These are phyloP conservation scores for Brassica cretica DNA, from an alignment of 345 rosid species.

Conservation along the genomic window DNA sequence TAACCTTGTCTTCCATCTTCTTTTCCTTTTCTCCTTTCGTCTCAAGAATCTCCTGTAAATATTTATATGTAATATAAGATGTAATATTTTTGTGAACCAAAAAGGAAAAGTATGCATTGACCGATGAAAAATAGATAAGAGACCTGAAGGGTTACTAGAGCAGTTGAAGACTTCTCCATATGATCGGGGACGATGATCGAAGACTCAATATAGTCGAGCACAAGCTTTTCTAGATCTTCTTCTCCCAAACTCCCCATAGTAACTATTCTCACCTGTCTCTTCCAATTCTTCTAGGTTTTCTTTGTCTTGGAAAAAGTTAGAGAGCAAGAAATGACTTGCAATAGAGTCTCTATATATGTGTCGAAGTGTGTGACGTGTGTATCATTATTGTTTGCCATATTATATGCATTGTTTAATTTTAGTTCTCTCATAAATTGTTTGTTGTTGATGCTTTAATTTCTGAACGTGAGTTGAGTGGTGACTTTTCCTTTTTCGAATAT, in stretches of 20 bases:
- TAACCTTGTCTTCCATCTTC: conserved; percentile 40
- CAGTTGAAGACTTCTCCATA: conserved; percentile 24
- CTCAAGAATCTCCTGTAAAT: conserved; percentile 40
- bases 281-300: background rate
- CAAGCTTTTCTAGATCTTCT: conserved; percentile 52
- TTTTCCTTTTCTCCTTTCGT: conserved; percentile 38
- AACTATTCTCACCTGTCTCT: background rate
- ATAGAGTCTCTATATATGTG: background rate
- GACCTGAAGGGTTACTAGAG: conserved; percentile 41
- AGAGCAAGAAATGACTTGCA: background rate
- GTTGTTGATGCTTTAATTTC: conserved; percentile 1
- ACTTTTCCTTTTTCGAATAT: background rate
- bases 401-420: background rate
- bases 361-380: background rate
- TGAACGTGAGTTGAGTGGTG: conserved; percentile 7
- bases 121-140: background rate
- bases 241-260: conserved; percentile 52
- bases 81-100: background rate
- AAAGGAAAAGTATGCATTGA: background rate
- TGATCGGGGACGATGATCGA: conserved; percentile 12
- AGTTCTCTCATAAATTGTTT: background rate
- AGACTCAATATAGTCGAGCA: conserved; percentile 49
- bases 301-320: background rate
- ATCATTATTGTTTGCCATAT: conserved; percentile 10
- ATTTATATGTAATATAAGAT: background rate